Base-by-base conservation (phyloP, 176 grass and related monocot genomes). In the Oryza glaberrima region DNA sequence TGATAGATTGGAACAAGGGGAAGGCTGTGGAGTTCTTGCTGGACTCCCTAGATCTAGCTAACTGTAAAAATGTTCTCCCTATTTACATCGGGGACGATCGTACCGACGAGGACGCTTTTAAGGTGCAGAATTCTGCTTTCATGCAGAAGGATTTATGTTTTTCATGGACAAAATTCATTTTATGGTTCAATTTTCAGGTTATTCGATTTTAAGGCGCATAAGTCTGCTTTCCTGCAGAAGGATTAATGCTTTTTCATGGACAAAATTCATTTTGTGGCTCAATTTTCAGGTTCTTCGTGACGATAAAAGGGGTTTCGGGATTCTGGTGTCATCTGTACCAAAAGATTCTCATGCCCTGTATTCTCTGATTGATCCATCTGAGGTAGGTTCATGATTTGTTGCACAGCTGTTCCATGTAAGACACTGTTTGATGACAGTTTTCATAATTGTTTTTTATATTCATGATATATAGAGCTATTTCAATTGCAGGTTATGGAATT, bases 11-110 rank as follows among this genome's bases (percentile, higher is more conserved):
- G 87, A 85, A 93, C 63, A 93, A 93, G 47, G 91, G 91, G 4
- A 93, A 93, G 56, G 84, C 91, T 79, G 84, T 93, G 70, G 84
- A 92, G 84, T 93, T 93, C 71, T 65, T 93, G 77, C 78, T 90
- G 11, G 88, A 87, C 13, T 87, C 91, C 12, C 84, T 90, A 11
- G 91, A 88, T 7, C 88, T 93, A 63, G 75, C 41, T 80, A 48
- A 79, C 35, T 34, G 36, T 28, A 72, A 84, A 16, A 49, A 87
- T 13, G 91, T 85, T 10, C 84, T 93, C 73, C 77, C 90, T 14
- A 92, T 93, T 52, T 93, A 90, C 82, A 76, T 90, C 1, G 88
- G 91, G 26, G 91, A 93, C 70, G 88, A 93, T 9, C 81, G 72
- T 5, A 93, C 88, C 0, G 91, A 90, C 6, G 91, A 93, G 69